A percentile compares a stretch with the other conserved stretches of the same genome.
Conservation (phyloP, 106 monocot species). For the Posidonia australis region DNA sequence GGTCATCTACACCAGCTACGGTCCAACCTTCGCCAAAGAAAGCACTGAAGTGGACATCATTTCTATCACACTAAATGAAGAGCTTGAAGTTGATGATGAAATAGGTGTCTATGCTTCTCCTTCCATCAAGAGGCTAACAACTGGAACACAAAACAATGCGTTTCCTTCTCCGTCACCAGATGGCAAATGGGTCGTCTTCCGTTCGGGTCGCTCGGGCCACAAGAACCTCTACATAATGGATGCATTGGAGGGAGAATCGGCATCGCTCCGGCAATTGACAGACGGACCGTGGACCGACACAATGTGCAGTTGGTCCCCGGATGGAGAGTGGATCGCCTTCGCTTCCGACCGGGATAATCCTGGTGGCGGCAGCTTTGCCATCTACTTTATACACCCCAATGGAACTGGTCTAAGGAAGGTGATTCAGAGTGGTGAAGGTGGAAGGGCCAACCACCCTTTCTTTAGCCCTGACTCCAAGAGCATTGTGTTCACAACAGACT, state of each 20-base stretch:
- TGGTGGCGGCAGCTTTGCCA: conserved; percentile 42
- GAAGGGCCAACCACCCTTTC: conserved; percentile 50
- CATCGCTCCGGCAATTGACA: conserved; percentile 27
- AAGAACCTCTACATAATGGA: conserved; percentile 98
- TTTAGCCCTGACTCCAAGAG: conserved; percentile 61
- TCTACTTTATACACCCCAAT: conserved; percentile 59
- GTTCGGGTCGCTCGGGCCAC: conserved; percentile 72
- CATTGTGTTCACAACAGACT: conserved; percentile 55
- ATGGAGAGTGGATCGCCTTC: conserved; percentile 76
- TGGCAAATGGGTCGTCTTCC: conserved; percentile 83
- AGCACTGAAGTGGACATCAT: conserved; percentile 60
- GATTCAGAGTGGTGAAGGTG: conserved; percentile 47
- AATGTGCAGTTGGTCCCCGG: conserved; percentile 72
- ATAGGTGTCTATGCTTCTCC: conserved; percentile 4
- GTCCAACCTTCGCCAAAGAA: conserved; percentile 48
- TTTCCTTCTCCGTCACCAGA: conserved; percentile 93
- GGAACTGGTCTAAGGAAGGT: conserved; percentile 50
- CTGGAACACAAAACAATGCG: conserved; percentile 68
- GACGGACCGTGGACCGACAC: conserved; percentile 54
- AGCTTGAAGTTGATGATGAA: conserved; percentile 9
- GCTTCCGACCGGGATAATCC: conserved; percentile 54
- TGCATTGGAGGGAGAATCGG: conserved; percentile 42
- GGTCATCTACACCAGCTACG: conserved; percentile 78
- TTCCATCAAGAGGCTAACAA: conserved; percentile 61
- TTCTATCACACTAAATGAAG: conserved; percentile 34